Percentiles rank a stretch among this genome's conserved stretches.
Conservation (phyloP, 1,284 basidiomycete genomes). For the Tilletiopsis washingtonensis region DNA sequence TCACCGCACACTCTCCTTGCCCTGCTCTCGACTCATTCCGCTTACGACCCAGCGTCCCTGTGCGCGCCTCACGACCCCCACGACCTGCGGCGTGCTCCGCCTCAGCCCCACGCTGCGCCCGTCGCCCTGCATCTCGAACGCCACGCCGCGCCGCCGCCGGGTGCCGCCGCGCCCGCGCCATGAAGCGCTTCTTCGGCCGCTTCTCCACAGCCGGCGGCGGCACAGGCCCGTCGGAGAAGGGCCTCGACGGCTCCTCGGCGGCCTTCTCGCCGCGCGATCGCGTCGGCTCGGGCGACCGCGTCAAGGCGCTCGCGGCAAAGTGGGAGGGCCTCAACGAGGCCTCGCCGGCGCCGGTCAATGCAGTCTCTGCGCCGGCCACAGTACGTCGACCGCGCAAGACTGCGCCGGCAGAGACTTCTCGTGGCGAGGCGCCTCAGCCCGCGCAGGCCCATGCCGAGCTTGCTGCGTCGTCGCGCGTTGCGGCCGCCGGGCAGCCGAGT, state of each 20-base stretch:
- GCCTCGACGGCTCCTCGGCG: neutral
- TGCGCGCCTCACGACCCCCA: too few species aligned
- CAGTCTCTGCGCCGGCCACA: neutral
- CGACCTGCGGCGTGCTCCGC: neutral
- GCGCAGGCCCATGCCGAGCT: too few species aligned
- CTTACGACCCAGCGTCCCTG: too few species aligned
- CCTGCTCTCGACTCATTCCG: too few species aligned
- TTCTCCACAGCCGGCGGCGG: slow-evolving; percentile 16
- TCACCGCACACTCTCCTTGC: too few species aligned
- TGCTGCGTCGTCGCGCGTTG: too few species aligned
- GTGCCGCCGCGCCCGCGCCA: neutral
- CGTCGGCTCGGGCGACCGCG: slow-evolving; percentile 4
- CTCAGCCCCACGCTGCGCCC: neutral
- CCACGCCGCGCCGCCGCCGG: neutral
- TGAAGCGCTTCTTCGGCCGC: slow-evolving; percentile 35
- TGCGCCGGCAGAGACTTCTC: neutral
- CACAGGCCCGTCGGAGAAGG: neutral
- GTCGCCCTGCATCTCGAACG: neutral
- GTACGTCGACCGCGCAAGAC: neutral
- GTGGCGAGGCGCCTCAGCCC: too few species aligned
- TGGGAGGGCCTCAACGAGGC: slow-evolving; percentile 10
- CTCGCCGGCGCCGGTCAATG: neutral
- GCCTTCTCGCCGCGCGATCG: neutral
- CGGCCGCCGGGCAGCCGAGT: too few species aligned
- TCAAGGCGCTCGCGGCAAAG: slow-evolving; percentile 23